Evolutionary conservation across 164 flowering plant species (phyloP).

Genomic region (Tinospora cordifolia): DNA sequence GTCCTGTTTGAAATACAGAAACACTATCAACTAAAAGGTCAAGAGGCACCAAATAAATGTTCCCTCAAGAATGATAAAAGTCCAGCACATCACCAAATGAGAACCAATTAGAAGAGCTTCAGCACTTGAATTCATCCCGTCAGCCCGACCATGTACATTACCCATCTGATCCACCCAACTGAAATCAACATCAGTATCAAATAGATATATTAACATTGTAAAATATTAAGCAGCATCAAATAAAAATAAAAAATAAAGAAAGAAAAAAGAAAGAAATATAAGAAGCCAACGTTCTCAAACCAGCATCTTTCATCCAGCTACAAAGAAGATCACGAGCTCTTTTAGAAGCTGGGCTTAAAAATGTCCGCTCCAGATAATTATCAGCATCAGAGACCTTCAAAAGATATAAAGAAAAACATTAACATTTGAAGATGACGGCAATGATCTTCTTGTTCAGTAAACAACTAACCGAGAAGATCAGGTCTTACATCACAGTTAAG

Average conservation of each 20-base stretch:
- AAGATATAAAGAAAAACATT: constrained; percentile 1
- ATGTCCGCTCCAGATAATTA: constrained; percentile 80
- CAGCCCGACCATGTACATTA: constrained; percentile 87
- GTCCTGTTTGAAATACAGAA: constrained; percentile 47
- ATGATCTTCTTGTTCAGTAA: neutral
- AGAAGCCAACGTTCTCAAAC: constrained; percentile 71
- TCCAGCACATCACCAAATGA: constrained; percentile 55
- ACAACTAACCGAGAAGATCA: neutral
- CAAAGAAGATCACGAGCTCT: constrained; percentile 56
- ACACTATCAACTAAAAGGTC: constrained; percentile 9
- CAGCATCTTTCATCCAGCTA: constrained; percentile 94
- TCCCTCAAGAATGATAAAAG: neutral
- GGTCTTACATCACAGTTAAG: neutral
- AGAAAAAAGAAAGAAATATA: constrained; percentile 8
- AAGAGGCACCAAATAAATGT: constrained; percentile 1
- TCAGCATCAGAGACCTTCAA: constrained; percentile 82
- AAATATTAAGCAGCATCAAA: neutral
- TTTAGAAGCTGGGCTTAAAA: constrained; percentile 81
- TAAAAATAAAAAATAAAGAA: too few relatives aligned
- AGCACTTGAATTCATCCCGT: constrained; percentile 60
- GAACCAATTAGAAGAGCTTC: constrained; percentile 82
- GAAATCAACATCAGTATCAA: constrained; percentile 20
- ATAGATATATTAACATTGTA: constrained; percentile 5
- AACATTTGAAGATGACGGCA: neutral
- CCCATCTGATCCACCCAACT: constrained; percentile 97